phyloP scores from a whole-genome alignment of 805 yeast genomes.

The Hanseniaspora vineae region DNA sequence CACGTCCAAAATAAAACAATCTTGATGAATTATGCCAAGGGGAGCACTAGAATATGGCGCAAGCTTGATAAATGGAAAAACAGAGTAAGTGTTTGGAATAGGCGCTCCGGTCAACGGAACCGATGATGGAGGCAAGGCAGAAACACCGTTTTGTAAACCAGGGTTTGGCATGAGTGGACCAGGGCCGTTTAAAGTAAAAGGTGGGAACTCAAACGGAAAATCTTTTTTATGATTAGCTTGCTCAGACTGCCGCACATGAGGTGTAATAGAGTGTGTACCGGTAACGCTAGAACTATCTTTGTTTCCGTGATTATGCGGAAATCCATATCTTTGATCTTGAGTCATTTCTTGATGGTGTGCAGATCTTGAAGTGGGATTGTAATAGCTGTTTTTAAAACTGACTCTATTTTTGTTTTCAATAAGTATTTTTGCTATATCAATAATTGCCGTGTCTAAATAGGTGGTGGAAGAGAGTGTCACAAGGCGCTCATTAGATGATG shows the following conservation, averaged over 20 bases:
- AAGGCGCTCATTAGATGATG: conserved; percentile 67
- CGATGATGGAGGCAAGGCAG: no score
- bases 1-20: conserved; percentile 60
- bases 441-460: conserved; percentile 47
- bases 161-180: no score
- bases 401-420: conserved; percentile 41
- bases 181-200: no score
- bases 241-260: no score
- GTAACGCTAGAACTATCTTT: no score
- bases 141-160: no score
- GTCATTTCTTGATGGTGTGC: no score
- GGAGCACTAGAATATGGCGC: neutral
- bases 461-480: conserved; percentile 65
- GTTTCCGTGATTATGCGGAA: no score
- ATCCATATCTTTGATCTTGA: no score
- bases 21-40: conserved; percentile 32
- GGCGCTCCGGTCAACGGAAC: neutral
- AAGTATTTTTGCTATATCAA: conserved; percentile 58
- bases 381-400: conserved; percentile 34
- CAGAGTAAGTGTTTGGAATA: neutral
- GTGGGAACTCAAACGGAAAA: no score
- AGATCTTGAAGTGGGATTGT: conserved; percentile 24
- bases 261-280: no score
- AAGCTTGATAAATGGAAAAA: neutral
- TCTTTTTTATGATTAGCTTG: no score